These are phyloP conservation scores for Triangularia verruculosa DNA, from an alignment of 2,329 filamentous ascomycete genomes.

Conservation along the genomic window DNA sequence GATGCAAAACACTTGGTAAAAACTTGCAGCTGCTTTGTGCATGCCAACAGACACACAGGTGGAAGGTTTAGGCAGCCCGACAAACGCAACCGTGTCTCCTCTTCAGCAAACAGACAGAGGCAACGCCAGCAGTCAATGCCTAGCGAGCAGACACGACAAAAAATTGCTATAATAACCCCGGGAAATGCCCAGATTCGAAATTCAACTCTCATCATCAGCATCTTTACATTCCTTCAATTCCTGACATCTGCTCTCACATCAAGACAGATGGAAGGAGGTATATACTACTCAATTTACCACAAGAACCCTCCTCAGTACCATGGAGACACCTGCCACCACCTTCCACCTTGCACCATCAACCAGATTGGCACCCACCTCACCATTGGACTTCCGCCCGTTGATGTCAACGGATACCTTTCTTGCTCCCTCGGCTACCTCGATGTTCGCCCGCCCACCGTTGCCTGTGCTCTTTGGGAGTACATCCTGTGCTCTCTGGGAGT, in stretches of 20 bases:
- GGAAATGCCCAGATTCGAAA: not conserved
- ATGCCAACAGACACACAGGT: not conserved
- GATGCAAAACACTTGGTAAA: not conserved
- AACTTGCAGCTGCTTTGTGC: not conserved
- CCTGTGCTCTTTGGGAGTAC: too few relatives aligned
- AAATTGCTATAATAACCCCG: not conserved
- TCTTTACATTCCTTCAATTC: not conserved
- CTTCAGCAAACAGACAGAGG: not conserved
- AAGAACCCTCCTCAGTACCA: not conserved
- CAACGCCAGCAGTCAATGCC: not conserved
- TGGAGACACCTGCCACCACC: too few relatives aligned
- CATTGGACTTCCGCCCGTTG: too few relatives aligned
- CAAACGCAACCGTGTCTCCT: not conserved
- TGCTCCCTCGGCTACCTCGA: too few relatives aligned
- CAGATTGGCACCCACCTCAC: too few relatives aligned
- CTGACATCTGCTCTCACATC: not conserved
- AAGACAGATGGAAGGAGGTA: not conserved
- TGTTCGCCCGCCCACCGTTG: too few relatives aligned
- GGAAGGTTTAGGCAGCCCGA: too few relatives aligned
- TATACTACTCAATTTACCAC: not conserved
- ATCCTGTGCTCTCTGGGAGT: too few relatives aligned
- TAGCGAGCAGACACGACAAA: not conserved
- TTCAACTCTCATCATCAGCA: not conserved
- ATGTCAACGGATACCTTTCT: too few relatives aligned
- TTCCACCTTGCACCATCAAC: too few relatives aligned